Percentiles rank a stretch among this genome's conserved stretches.
Conservation (phyloP, 768 basidiomycete species). For the Chalciporus piperatus region DNA sequence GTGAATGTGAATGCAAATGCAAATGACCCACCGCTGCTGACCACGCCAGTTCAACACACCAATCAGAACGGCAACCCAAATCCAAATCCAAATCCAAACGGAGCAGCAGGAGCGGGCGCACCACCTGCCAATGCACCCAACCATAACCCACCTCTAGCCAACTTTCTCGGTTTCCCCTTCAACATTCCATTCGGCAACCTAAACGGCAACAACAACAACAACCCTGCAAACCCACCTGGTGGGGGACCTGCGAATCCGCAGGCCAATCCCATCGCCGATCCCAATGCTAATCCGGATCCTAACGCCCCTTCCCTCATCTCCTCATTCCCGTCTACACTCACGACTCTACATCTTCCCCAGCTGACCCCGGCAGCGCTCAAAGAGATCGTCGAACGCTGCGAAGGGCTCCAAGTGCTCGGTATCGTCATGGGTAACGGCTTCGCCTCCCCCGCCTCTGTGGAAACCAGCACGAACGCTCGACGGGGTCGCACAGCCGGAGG, state of each 20-base stretch:
- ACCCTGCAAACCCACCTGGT: neutral
- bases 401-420: slow-evolving; percentile 16
- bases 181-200: slow-evolving; percentile 3
- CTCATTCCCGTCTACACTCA: slow-evolving; percentile 36
- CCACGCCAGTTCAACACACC: neutral
- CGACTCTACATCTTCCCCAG: slow-evolving; percentile 20
- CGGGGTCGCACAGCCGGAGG: neutral
- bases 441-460: neutral
- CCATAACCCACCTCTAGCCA: neutral
- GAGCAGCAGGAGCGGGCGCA: neutral
- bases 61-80: slow-evolving; percentile 2
- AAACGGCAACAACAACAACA: neutral
- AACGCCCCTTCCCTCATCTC: slow-evolving; percentile 27
- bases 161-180: slow-evolving; percentile 7
- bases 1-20: neutral
- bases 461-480: neutral
- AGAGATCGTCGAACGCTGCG: slow-evolving; percentile 21
- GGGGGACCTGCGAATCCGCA: slow-evolving; percentile 2
- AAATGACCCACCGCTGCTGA: slow-evolving; percentile 16
- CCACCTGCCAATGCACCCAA: neutral
- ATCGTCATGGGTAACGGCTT: slow-evolving; percentile 16
- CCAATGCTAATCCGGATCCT: slow-evolving; percentile 15
- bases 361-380: slow-evolving; percentile 18
- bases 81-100: slow-evolving; percentile 1
- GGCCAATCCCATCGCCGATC: neutral